Evolutionary conservation across 148 eudicot genomes (phyloP), one percentile per base, ranked within the genome.

Genomic region (Silene uniflora): DNA sequence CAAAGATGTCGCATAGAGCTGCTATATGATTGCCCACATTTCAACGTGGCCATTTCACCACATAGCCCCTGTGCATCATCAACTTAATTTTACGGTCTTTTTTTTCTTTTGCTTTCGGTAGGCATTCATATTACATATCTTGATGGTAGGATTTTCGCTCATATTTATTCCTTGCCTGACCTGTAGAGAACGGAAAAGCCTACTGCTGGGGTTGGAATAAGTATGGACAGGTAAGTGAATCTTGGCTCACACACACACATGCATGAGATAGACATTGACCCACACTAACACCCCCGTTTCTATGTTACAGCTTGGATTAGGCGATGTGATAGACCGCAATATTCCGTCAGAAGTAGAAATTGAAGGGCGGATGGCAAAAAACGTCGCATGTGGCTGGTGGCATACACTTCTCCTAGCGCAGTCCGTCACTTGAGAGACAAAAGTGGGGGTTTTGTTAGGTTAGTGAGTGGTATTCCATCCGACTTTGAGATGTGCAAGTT

Each of bases 131-230:
- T 32, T 32, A 32, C 35, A 2, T 32, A 3, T 32, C 35, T 32
- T 32, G 44, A 39, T 39, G 44, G 44, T 39, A 0, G 62, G 7
- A 10, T 67, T 44, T 0, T 22, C 59, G 19, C 62, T 77, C 22
- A 70, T 32, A 32, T 76, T 27, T 10, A 29, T 17, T 52, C 77
- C 62, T 14, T 42, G 44, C 69, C 74, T 75, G 58, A 25, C 17
- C 18, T 88, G 82, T 54, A 94, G 99, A 88, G 42, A 88, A 87
- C 63, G 96, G 91, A 0, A 87, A 91, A 81, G 86, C 87, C 35
- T 95, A 90, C 83, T 86, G 94, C 83, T 95, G 99, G 99, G 99
- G 99, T n/a, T 95, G 99, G 99, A 95, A 95, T 90, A 95, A 95
- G 81, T 95, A 95, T 82, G 99, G 99, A 25, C 99, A 95, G 98